These are phyloP conservation scores for Dactylellina sp. DNA, from an alignment of 2,329 filamentous ascomycete genomes.

Conservation along the genomic window DNA sequence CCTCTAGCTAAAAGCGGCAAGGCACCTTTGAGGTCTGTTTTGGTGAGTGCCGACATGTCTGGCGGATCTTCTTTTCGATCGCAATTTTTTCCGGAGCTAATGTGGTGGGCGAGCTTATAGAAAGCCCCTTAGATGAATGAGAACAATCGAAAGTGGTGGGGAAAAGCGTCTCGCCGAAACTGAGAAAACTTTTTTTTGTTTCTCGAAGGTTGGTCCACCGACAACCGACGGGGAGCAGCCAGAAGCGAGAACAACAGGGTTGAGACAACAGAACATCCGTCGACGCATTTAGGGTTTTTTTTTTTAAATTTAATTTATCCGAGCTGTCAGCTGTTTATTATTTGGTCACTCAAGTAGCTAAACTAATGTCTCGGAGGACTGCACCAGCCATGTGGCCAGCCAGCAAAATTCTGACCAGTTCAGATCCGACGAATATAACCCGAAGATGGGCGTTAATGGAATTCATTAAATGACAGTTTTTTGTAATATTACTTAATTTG, in stretches of 20 bases:
- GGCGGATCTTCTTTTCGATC: conserved; percentile 13
- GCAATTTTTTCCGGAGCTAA: conserved; percentile 11
- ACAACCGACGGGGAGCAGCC: conserved; percentile 16
- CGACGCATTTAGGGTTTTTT: neutral
- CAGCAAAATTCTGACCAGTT: neutral
- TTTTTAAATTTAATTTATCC: conserved; percentile 36
- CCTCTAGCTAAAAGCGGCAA: conserved; percentile 70
- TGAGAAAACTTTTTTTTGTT: conserved; percentile 22
- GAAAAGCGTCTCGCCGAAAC: conserved; percentile 22
- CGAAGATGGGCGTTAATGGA: conserved; percentile 2
- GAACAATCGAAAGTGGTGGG: neutral
- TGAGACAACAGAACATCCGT: conserved; percentile 16
- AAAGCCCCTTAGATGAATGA: conserved; percentile 17
- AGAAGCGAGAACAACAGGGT: conserved; percentile 38
- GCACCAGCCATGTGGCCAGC: conserved; percentile 29
- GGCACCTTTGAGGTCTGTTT: conserved; percentile 65
- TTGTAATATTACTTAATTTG: conserved; percentile 49
- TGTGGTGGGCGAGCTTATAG: conserved; percentile 12
- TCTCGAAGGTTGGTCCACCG: conserved; percentile 22
- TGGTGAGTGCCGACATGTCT: conserved; percentile 64
- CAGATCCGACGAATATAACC: conserved; percentile 25
- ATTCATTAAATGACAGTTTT: neutral
- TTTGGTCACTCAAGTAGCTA: neutral
- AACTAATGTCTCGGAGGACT: conserved; percentile 30
- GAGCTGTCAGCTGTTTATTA: conserved; percentile 25